These are phyloP conservation scores for Sanguinoderma infundibulare DNA, from an alignment of 1,284 basidiomycete genomes.

Conservation along the genomic window DNA sequence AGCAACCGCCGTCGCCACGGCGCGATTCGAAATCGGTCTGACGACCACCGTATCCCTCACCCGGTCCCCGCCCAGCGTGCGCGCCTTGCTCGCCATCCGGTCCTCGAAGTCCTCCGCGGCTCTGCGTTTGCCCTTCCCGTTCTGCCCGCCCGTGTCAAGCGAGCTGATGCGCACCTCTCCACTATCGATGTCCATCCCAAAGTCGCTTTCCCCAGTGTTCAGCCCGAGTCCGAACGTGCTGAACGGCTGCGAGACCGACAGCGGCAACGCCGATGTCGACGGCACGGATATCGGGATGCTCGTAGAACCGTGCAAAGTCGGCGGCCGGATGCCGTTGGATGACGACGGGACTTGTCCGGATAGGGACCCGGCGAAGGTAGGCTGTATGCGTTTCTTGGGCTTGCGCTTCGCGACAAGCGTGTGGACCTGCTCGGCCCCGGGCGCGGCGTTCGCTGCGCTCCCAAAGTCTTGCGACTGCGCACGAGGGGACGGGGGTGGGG, in stretches of 20 bases:
- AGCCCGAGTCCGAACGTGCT: slow-evolving; percentile 22
- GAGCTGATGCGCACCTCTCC: slow-evolving; percentile 59
- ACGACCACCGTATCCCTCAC: slow-evolving; percentile 52
- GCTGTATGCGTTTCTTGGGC: slow-evolving; percentile 63
- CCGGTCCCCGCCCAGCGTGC: slow-evolving; percentile 77
- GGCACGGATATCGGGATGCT: slow-evolving; percentile 19
- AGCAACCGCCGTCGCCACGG: slow-evolving; percentile 14
- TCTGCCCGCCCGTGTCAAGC: slow-evolving; percentile 39
- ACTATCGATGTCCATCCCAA: slow-evolving; percentile 42
- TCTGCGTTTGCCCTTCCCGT: slow-evolving; percentile 53
- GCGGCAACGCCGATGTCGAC: slow-evolving; percentile 18
- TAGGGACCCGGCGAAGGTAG: slow-evolving; percentile 47
- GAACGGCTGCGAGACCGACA: slow-evolving; percentile 23
- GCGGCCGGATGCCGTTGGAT: slow-evolving; percentile 28
- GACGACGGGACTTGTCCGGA: slow-evolving; percentile 43
- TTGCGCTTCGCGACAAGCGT: slow-evolving; percentile 75
- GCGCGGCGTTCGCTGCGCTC: slow-evolving; percentile 32
- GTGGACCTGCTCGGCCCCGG: slow-evolving; percentile 62
- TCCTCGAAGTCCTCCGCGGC: slow-evolving; percentile 51
- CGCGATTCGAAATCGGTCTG: slow-evolving; percentile 50
- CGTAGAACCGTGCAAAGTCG: slow-evolving; percentile 32
- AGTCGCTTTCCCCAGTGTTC: slow-evolving; percentile 27
- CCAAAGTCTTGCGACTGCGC: slow-evolving; percentile 43
- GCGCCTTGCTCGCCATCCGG: slow-evolving; percentile 47
- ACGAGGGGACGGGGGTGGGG: slow-evolving; percentile 52